A percentile compares a stretch with the other conserved stretches of the same genome.
Conservation (phyloP, 495 filamentous ascomycete genomes). For the Neurospora cerealis region DNA sequence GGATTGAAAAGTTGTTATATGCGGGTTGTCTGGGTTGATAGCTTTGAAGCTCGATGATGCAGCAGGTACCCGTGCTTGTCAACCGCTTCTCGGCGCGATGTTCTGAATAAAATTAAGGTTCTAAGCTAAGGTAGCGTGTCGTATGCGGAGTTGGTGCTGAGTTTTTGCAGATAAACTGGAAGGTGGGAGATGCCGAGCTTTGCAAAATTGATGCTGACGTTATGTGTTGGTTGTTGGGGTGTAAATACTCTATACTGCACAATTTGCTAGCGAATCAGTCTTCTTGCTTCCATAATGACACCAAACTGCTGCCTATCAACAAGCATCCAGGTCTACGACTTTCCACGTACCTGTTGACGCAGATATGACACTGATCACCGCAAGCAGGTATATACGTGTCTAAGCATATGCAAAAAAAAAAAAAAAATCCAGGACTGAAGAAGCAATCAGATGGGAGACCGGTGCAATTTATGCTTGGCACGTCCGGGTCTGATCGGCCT, state of each 20-base stretch:
- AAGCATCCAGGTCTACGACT: neutral
- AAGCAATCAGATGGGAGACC: neutral
- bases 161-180: neutral
- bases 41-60: neutral
- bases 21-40: neutral
- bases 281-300: neutral
- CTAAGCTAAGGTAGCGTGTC: neutral
- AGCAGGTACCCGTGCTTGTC: neutral
- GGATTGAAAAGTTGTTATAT: neutral
- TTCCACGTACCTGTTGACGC: neutral
- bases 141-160: neutral
- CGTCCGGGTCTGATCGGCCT: neutral
- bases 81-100: neutral
- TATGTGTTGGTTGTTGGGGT: neutral
- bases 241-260: neutral
- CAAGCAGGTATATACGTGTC: neutral
- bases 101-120: neutral
- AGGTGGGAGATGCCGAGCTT: neutral
- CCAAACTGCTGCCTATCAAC: neutral
- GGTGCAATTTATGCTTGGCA: neutral
- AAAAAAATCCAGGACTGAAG: neutral
- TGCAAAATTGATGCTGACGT: neutral
- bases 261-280: neutral
- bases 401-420: neutral
- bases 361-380: neutral